A percentile compares a stretch with the other conserved stretches of the same genome.
Conservation (phyloP, 331 rosid genomes). For the Quercus phellos region DNA sequence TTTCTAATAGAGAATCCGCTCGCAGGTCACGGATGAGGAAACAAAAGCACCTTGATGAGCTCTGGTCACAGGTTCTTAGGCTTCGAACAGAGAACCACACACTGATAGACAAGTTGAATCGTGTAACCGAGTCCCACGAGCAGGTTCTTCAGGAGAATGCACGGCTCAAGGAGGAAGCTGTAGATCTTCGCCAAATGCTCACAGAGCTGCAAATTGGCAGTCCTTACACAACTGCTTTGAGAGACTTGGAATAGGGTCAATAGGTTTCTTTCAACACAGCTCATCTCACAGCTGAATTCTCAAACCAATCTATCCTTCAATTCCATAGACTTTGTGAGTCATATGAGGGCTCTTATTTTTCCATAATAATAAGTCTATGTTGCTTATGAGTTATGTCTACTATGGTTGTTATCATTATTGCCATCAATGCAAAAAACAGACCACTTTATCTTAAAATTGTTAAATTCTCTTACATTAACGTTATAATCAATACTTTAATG, state of each 20-base stretch:
- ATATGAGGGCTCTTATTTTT: slow-evolving; percentile 16
- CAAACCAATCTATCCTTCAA: slow-evolving; percentile 34
- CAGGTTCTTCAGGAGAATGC: slow-evolving; percentile 59
- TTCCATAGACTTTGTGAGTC: slow-evolving; percentile 29
- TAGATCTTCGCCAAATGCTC: slow-evolving; percentile 73
- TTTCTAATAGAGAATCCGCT: slow-evolving; percentile 91
- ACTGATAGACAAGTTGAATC: slow-evolving; percentile 59
- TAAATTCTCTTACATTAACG: slow-evolving; percentile 2
- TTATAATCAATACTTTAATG: slow-evolving; percentile 16
- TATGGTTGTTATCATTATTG: slow-evolving; percentile 24
- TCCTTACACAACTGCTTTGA: slow-evolving; percentile 35
- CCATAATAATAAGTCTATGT: slow-evolving; percentile 14
- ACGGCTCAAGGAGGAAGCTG: slow-evolving; percentile 59
- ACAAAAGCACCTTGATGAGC: slow-evolving; percentile 86
- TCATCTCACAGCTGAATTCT: slow-evolving; percentile 42
- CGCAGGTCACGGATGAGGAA: slow-evolving; percentile 93
- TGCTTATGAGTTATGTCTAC: slow-evolving; percentile 20
- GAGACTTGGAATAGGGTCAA: slow-evolving; percentile 28
- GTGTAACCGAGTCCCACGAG: slow-evolving; percentile 56
- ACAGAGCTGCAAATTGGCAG: slow-evolving; percentile 40
- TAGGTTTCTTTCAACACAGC: slow-evolving; percentile 42
- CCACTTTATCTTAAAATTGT: slow-evolving; percentile 9
- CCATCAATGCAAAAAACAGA: slow-evolving; percentile 17
- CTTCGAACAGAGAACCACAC: slow-evolving; percentile 70
- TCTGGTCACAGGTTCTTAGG: slow-evolving; percentile 80